These are phyloP conservation scores for Termitomyces sp. DNA, from an alignment of 768 basidiomycete species.

Conservation along the genomic window DNA sequence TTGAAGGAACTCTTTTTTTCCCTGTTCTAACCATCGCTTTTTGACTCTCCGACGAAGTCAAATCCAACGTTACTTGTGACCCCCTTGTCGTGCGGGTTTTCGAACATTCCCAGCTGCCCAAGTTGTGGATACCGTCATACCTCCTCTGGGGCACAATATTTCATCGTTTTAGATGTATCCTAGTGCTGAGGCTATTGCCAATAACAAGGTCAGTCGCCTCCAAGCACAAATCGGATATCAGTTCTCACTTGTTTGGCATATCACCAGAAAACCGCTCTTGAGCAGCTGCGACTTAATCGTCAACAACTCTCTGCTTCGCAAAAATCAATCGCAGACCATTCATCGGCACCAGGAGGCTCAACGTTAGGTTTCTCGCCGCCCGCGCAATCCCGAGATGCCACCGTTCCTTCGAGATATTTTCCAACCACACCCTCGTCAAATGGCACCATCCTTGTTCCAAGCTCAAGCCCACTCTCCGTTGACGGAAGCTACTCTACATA, in stretches of 20 bases:
- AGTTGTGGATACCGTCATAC: slow-evolving; percentile 11
- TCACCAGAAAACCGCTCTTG: slow-evolving; percentile 37
- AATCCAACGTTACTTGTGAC: slow-evolving; percentile 14
- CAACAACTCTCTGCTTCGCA: slow-evolving; percentile 25
- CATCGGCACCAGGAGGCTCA: slow-evolving; percentile 17
- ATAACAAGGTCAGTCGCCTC: slow-evolving; percentile 44
- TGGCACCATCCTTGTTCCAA: slow-evolving; percentile 67
- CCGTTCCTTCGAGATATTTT: slow-evolving; percentile 61
- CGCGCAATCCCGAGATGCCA: slow-evolving; percentile 75
- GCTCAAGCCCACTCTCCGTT: slow-evolving; percentile 57
- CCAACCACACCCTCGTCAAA: slow-evolving; percentile 37
- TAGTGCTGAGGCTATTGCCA: slow-evolving; percentile 36
- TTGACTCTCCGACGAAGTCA: slow-evolving; percentile 50
- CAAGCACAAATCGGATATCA: neutral
- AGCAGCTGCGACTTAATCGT: slow-evolving; percentile 42
- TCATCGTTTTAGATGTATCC: slow-evolving; percentile 39
- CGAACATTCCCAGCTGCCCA: slow-evolving; percentile 7
- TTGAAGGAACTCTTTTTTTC: neutral
- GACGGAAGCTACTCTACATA: slow-evolving; percentile 34
- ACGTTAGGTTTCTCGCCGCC: slow-evolving; percentile 28
- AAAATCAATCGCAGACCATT: slow-evolving; percentile 21
- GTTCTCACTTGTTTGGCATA: slow-evolving; percentile 13
- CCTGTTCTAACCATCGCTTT: slow-evolving; percentile 11
- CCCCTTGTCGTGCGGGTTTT: slow-evolving; percentile 13
- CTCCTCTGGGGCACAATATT: slow-evolving; percentile 3